phyloP scores from a whole-genome alignment of 208 protist genomes.

The Acanthamoeba triangularis region DNA sequence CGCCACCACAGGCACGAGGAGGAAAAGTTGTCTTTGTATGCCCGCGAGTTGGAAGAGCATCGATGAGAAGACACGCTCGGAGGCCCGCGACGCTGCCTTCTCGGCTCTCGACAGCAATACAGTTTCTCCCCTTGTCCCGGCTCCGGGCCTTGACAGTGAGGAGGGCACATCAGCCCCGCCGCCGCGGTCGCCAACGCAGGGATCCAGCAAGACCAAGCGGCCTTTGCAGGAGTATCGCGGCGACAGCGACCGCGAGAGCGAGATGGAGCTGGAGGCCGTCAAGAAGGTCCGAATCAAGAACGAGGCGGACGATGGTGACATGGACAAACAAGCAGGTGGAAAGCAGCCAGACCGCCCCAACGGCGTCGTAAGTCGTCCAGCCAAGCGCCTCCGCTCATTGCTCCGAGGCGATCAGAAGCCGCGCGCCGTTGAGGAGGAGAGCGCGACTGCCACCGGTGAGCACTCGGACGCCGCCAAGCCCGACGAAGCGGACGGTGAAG shows the following conservation, averaged over 20 bases:
- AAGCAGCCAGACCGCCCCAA: background rate
- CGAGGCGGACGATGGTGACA: background rate
- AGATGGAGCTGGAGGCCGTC: background rate
- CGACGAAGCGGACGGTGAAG: background rate
- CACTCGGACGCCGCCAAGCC: background rate
- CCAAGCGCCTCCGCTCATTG: constrained; percentile 16
- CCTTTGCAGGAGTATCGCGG: background rate
- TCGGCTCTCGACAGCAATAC: background rate
- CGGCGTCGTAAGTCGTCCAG: background rate
- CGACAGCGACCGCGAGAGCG: background rate
- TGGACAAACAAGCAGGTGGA: too few species aligned
- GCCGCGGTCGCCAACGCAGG: background rate
- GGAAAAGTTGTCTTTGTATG: constrained; percentile 12
- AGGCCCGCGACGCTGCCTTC: background rate
- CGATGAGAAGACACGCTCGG: background rate
- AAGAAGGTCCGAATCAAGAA: background rate
- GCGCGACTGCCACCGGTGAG: background rate
- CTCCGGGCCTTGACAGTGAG: background rate
- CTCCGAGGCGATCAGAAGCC: background rate
- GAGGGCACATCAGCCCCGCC: background rate
- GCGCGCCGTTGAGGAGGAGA: background rate
- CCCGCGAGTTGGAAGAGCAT: background rate
- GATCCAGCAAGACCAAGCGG: background rate
- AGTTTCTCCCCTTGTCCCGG: background rate
- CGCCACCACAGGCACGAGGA: background rate